These are phyloP conservation scores for Tricholomella constricta DNA, from an alignment of 768 basidiomycete species.

Conservation along the genomic window DNA sequence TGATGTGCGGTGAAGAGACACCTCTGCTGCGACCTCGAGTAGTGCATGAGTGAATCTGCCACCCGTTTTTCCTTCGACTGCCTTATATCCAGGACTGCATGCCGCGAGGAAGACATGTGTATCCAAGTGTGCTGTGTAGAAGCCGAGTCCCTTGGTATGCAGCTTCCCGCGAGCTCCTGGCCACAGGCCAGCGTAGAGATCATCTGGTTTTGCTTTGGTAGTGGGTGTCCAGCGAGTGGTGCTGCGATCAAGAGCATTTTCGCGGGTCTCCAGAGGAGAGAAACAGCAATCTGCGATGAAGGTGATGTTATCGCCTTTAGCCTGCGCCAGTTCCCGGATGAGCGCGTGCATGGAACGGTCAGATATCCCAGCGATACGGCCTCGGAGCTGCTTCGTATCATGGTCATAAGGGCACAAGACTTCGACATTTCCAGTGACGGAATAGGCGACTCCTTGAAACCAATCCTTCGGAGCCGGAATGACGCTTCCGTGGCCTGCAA, in stretches of 20 bases:
- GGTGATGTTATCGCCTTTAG: slow-evolving; percentile 72
- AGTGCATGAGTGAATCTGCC: slow-evolving; percentile 64
- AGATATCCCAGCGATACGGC: slow-evolving; percentile 62
- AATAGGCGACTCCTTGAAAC: slow-evolving; percentile 32
- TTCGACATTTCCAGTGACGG: slow-evolving; percentile 43
- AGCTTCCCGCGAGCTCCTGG: slow-evolving; percentile 40
- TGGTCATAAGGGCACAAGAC: slow-evolving; percentile 70
- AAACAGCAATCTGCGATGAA: slow-evolving; percentile 70
- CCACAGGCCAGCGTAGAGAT: slow-evolving; percentile 61
- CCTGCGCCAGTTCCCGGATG: slow-evolving; percentile 53
- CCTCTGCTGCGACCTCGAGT: slow-evolving; percentile 43
- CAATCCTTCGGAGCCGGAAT: slow-evolving; percentile 60
- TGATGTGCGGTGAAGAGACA: slow-evolving; percentile 55
- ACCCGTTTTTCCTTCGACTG: slow-evolving; percentile 62
- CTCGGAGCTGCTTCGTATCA: slow-evolving; percentile 48
- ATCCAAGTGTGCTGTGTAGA: slow-evolving; percentile 40
- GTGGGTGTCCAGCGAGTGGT: slow-evolving; percentile 64
- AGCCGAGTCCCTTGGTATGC: slow-evolving; percentile 40
- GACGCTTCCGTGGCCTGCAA: slow-evolving; percentile 72
- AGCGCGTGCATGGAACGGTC: slow-evolving; percentile 67
- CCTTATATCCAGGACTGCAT: slow-evolving; percentile 54
- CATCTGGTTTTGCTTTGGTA: slow-evolving; percentile 51
- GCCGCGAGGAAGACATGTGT: slow-evolving; percentile 62
- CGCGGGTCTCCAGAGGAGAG: slow-evolving; percentile 40
- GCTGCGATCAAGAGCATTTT: slow-evolving; percentile 45